Evolutionary conservation across 441 rosid species (phyloP), one percentile per base, ranked within the genome.

Genomic region (Viola pubescens): DNA sequence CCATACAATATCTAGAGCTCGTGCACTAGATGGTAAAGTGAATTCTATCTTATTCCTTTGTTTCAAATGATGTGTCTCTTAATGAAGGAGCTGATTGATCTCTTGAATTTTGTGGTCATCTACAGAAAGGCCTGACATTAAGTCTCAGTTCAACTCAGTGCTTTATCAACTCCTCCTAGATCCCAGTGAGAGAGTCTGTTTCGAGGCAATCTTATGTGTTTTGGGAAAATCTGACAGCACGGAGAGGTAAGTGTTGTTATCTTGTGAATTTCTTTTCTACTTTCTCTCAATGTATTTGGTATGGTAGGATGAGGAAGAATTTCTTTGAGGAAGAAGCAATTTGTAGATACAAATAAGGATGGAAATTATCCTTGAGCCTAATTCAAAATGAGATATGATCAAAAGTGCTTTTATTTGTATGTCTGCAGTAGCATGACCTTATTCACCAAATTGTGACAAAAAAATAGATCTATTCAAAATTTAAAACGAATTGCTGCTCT

Each of bases 101-200:
- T 71, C 42, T 58, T 62, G 60, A 44, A 39, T 26, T 26, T 26
- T 26, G 56, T 52, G 60, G 48, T 69, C 71, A 63, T 65, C 60
- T 50, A 62, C 85, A 90, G 99, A 87, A 76, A 84, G 98, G 82
- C 89, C 88, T 42, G 96, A 85, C 72, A 81, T 87, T 55, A 94
- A 83, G 75, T 85, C 98, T 65, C 97, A 87, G 78, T 94, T 91
- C 89, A 91, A 81, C 76, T 80, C 92, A 37, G 79, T 91, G 68
- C 92, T 94, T 63, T 91, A 91, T 75, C 99, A 91, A 79, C 95
- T 94, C 63, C 83, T 94, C 40, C 81, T 94, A 61, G 99, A 94
- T 73, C 99, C 99, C 56, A 95, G 98, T 71, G 98, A 95, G 83
- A 73, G 99, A 75, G 99, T 95, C 62, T 94, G 99, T 78, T 91